phyloP scores from a whole-genome alignment of 352 stramenopile genomes.

The Plasmopara viticola region DNA sequence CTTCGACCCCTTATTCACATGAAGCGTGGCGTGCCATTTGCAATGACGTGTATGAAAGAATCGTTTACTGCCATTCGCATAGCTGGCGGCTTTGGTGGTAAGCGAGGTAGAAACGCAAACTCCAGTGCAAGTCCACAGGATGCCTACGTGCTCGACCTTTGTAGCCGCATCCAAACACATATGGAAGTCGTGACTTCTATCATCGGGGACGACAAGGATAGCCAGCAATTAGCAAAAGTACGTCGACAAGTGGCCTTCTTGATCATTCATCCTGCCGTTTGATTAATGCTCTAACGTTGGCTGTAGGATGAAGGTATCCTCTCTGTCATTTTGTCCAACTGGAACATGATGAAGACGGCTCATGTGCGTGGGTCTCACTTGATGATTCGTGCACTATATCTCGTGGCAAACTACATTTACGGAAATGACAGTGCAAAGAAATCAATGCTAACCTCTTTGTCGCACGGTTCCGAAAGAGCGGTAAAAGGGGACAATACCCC shows the following conservation, averaged over 20 bases:
- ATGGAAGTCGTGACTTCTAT: conserved; percentile 47
- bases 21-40: conserved; percentile 33
- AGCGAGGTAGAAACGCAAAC: conserved; percentile 8
- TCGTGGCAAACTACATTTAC: conserved; percentile 45
- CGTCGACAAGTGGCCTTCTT: background rate
- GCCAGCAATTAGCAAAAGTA: conserved; percentile 36
- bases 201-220: conserved; percentile 27
- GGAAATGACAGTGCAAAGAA: conserved; percentile 36
- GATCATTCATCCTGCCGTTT: background rate
- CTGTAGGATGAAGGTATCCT: conserved; percentile 32
- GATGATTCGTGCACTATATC: conserved; percentile 34
- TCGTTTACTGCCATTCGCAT: conserved; percentile 43
- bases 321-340: conserved; percentile 39
- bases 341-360: conserved; percentile 48
- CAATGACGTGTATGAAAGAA: conserved; percentile 32
- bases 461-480: background rate
- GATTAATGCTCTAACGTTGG: conserved; percentile 3
- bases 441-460: conserved; percentile 21
- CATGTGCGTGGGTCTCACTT: conserved; percentile 33
- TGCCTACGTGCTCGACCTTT: conserved; percentile 33
- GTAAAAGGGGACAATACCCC: conserved; percentile 11
- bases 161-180: conserved; percentile 33
- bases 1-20: conserved; percentile 26
- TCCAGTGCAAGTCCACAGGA: conserved; percentile 18
- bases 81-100: conserved; percentile 43